These are phyloP conservation scores for Melanomma pulvis-pyrius DNA, from an alignment of 495 filamentous ascomycete genomes.

Conservation along the genomic window DNA sequence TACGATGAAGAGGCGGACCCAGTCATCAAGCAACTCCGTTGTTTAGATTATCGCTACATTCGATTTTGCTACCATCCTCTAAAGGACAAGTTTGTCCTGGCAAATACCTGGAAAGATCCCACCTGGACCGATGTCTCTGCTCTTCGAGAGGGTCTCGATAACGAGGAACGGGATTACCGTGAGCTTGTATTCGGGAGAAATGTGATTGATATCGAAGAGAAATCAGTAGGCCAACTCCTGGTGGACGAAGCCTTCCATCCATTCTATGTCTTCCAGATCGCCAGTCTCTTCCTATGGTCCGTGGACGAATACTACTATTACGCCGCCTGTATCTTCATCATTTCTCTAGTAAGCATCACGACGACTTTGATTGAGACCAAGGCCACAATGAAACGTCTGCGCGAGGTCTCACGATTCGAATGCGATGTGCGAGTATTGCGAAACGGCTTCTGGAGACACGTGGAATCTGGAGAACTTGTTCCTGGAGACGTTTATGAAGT, in stretches of 20 bases:
- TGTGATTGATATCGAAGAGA: constrained; percentile 86
- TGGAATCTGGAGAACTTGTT: constrained; percentile 84
- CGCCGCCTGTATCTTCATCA: constrained; percentile 91
- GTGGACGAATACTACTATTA: constrained; percentile 97
- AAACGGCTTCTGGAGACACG: constrained; percentile 92
- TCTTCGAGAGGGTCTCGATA: constrained; percentile 82
- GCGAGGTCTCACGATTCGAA: constrained; percentile 91
- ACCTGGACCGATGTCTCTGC: constrained; percentile 76
- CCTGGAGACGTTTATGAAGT: constrained; percentile 98
- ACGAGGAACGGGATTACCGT: constrained; percentile 81
- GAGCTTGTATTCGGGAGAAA: constrained; percentile 88
- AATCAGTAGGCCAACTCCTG: constrained; percentile 77
- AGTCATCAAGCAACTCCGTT: constrained; percentile 67
- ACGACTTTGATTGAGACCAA: constrained; percentile 88
- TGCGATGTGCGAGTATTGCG: constrained; percentile 92
- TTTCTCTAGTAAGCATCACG: constrained; percentile 88
- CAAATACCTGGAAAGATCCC: constrained; percentile 91
- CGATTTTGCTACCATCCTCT: constrained; percentile 88
- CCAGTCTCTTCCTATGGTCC: constrained; percentile 92
- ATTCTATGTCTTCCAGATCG: constrained; percentile 98
- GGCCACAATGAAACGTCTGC: constrained; percentile 87
- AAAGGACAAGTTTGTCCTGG: constrained; percentile 82
- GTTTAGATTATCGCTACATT: constrained; percentile 89
- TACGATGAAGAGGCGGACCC: constrained; percentile 84
- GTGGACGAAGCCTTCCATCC: constrained; percentile 96